These are phyloP conservation scores for Trametes cinnabarina DNA, from an alignment of 768 basidiomycete species.

Conservation along the genomic window DNA sequence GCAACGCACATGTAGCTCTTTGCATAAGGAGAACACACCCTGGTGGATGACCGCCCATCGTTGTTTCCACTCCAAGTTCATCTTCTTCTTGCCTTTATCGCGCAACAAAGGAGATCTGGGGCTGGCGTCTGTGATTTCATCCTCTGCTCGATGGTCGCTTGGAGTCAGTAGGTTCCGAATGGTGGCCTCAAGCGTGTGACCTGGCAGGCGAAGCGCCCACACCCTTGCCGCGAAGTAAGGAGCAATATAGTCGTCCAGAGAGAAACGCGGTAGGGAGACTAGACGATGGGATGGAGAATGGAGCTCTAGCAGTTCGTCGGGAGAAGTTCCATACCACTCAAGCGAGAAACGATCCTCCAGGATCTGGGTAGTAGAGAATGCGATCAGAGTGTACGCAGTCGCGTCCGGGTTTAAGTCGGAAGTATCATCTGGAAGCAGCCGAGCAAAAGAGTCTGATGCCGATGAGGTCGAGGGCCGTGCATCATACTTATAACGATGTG, in stretches of 20 bases:
- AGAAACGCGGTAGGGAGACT: slow-evolving; percentile 42
- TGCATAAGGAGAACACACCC: slow-evolving; percentile 53
- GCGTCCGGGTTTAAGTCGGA: slow-evolving; percentile 64
- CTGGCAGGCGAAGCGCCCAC: slow-evolving; percentile 47
- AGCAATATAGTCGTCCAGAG: slow-evolving; percentile 44
- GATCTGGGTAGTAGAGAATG: slow-evolving; percentile 67
- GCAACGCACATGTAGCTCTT: slow-evolving; percentile 51
- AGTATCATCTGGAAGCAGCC: slow-evolving; percentile 62
- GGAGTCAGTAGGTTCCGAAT: slow-evolving; percentile 1
- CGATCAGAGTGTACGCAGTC: slow-evolving; percentile 52
- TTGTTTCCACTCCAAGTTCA: slow-evolving; percentile 58
- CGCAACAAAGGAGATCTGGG: slow-evolving; percentile 3
- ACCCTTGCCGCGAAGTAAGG: slow-evolving; percentile 62
- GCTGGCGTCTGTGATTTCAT: slow-evolving; percentile 1
- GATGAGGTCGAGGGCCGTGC: slow-evolving; percentile 15
- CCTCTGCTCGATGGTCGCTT: slow-evolving; percentile 1
- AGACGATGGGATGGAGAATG: slow-evolving; percentile 41
- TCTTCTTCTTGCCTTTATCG: slow-evolving; percentile 20
- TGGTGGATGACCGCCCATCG: slow-evolving; percentile 62
- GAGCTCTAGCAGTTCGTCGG: slow-evolving; percentile 69
- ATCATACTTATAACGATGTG: slow-evolving; percentile 23
- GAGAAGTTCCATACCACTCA: slow-evolving; percentile 57
- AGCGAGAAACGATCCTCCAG: slow-evolving; percentile 63
- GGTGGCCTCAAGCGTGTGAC: slow-evolving; percentile 16
- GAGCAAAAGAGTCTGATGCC: slow-evolving; percentile 33